Evolutionary conservation across 441 rosid genomes (phyloP), one percentile per base, ranked within the genome.

Genomic region (Breynia disticha): DNA sequence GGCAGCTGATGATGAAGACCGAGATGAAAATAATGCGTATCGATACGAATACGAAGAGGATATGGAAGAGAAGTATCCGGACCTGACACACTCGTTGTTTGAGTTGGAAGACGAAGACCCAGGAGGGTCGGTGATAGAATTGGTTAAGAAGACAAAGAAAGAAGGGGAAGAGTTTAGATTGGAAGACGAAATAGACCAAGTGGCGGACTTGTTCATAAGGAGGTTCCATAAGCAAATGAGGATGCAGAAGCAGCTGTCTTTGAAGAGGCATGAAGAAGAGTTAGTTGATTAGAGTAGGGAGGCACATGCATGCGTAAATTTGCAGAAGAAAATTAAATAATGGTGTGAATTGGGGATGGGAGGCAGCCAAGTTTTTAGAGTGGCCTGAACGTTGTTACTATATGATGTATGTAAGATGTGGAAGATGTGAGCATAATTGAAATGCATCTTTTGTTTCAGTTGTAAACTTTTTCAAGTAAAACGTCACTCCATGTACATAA

Each of bases 101-200:
- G 73, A 65, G 2, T 37, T 54, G 18, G 69, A 59, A 37, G 69
- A 65, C 1, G 84, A 76, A 19, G 77, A 67, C 50, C 71, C 76
- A 1, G 87, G 81, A 37, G 77, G 73, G 22, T 86, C 95, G 2
- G 86, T 83, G 57, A 83, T 86, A 49, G 97, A 89, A 1, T 19
- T 86, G 62, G 85, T 83, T 64, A 86, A 79, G 72, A 73, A 77
- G 10, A 73, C 83, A 0, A 86, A 74, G 60, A 73, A 80, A 28
- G 78, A 71, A 16, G 97, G 91, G 17, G 82, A 78, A 59, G 78
- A 77, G 71, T 88, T 88, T 71, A 77, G 56, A 35, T 61, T 89
- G 63, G 97, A 89, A 63, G 87, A 83, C 21, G 97, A 83, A 74
- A 86, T 89, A 14, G 93, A 89, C 62, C 74, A 45, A 17, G 84